A percentile compares a stretch with the other conserved stretches of the same genome.
phyloP scores from a whole-genome alignment of 805 yeast species.

The Starmerella sp. region DNA sequence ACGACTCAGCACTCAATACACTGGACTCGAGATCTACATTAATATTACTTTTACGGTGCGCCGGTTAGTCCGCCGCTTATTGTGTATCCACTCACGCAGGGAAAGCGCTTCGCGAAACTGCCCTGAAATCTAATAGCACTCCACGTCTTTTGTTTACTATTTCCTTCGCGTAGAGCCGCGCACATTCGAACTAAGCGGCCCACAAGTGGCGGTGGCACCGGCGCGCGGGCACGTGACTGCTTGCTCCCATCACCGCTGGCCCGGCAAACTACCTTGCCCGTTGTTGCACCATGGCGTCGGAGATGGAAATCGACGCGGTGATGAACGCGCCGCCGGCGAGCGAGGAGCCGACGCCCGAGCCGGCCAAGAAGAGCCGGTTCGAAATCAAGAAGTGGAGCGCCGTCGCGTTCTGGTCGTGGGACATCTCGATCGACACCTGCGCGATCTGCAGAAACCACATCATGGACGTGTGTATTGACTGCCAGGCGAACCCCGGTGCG shows the following conservation, averaged over 20 bases:
- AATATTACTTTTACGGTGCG: too few relatives aligned
- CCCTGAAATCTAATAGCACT: too few relatives aligned
- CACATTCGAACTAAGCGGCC: background rate
- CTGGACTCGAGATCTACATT: too few relatives aligned
- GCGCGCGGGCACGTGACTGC: too few relatives aligned
- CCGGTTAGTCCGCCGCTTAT: too few relatives aligned
- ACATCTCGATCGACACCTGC: conserved; percentile 86
- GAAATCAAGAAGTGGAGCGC: conserved; percentile 98
- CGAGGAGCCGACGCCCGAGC: background rate
- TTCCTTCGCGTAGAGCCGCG: too few relatives aligned
- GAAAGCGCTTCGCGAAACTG: too few relatives aligned
- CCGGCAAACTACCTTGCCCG: too few relatives aligned
- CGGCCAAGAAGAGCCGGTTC: conserved; percentile 36
- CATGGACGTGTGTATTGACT: conserved; percentile 95
- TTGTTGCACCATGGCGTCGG: background rate
- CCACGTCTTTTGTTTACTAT: too few relatives aligned
- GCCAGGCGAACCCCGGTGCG: conserved; percentile 72
- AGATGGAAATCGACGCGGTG: background rate
- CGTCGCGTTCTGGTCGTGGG: conserved; percentile 99
- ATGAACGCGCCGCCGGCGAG: background rate
- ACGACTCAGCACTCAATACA: too few relatives aligned
- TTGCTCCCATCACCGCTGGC: too few relatives aligned
- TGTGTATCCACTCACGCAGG: too few relatives aligned
- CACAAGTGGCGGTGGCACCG: background rate
- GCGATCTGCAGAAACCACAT: conserved; percentile 96